phyloP scores from a whole-genome alignment of 441 rosid genomes.

The Adansonia madagascariensis region DNA sequence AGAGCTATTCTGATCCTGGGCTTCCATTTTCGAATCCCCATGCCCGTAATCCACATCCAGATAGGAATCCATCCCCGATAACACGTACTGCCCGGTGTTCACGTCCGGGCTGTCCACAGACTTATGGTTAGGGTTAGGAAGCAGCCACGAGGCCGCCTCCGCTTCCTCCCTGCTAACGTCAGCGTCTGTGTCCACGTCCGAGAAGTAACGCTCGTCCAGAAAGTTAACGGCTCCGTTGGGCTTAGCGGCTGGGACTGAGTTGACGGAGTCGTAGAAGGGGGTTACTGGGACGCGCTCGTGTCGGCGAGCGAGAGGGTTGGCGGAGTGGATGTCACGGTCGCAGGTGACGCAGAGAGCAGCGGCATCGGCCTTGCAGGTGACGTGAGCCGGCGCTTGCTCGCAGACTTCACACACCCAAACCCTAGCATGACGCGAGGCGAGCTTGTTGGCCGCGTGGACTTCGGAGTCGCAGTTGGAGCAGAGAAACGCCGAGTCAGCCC shows the following conservation, averaged over 20 bases:
- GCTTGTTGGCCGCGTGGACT: constrained; percentile 86
- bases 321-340: constrained; percentile 93
- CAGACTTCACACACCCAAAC: constrained; percentile 90
- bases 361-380: constrained; percentile 95
- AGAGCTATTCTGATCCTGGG: constrained; percentile 71
- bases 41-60: constrained; percentile 68
- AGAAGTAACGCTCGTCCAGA: constrained; percentile 53
- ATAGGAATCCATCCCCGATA: constrained; percentile 72
- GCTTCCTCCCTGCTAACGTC: constrained; percentile 77
- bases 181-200: constrained; percentile 48
- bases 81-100: constrained; percentile 63
- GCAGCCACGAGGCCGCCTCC: constrained; percentile 88
- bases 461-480: constrained; percentile 82
- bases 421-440: constrained; percentile 89
- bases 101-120: constrained; percentile 49
- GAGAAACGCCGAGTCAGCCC: constrained; percentile 86
- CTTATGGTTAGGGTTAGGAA: constrained; percentile 59
- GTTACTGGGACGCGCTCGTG: constrained; percentile 81
- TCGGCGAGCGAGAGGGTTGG: constrained; percentile 78
- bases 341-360: constrained; percentile 89
- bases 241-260: constrained; percentile 38
- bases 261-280: constrained; percentile 65
- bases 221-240: constrained; percentile 47
- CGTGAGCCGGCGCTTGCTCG: constrained; percentile 93
- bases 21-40: constrained; percentile 61